Evolutionary conservation across 2,329 filamentous ascomycete genomes (phyloP), one percentile per base, ranked within the genome.

Genomic region (Sclerotinia trifoliorum): DNA sequence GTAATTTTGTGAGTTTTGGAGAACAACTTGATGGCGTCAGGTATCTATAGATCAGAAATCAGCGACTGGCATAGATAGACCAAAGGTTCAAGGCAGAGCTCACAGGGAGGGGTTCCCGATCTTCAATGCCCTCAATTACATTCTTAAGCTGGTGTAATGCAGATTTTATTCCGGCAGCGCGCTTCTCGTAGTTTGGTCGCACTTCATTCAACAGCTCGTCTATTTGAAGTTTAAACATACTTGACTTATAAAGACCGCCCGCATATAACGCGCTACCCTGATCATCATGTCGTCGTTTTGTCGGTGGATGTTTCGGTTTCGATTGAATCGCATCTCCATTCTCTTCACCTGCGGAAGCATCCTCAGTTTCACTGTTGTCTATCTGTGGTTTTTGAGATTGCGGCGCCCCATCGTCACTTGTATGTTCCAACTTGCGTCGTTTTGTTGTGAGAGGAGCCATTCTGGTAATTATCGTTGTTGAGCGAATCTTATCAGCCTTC

Each of bases 221-320:
- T 46, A 89, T 81, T 75, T 91, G 88, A 13, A 90, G 78, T 75
- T 89, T 89, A 80, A 91, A 90, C 68, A 89, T 80, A 75, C 83
- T 88, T 55, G 86, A 88, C 75, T 88, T 88, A 80, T 85, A 89
- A n/a, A 84, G 26, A 21, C 75, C 75, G 32, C 72, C 75, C 15
- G 75, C 70, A 75, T 83, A 84, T 35, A 80, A 77, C 64, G 79
- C 80, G 62, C 76, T 72, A 67, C 77, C 72, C 69, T 74, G 73
- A 13, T 70, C 70, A 49, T 69, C 56, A 61, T 73, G 72, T 32
- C 71, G 52, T 51, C 72, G 71, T 52, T 70, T 75, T 15, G 67
- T 19, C 56, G 61, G 70, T 26, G 65, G 8, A 52, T 69, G 67
- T 44, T 65, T 55, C 26, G 64, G 24, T n/a, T 51, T 69, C 54